Conservation (phyloP, 2,329 filamentous ascomycete species). For the Microcyclospora pomicola region DNA sequence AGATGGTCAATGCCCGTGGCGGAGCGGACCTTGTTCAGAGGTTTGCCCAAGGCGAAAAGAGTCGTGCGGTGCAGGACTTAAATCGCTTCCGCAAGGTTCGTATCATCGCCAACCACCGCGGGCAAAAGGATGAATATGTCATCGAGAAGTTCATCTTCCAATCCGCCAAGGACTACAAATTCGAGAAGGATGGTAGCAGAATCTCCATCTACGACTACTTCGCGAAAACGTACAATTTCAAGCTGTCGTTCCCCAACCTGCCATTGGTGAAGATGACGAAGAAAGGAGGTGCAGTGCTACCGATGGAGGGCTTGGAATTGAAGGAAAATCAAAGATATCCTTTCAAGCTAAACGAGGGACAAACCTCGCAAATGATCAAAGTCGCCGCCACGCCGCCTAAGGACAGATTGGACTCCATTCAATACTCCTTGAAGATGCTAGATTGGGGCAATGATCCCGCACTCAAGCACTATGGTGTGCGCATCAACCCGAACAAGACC, state of each 20-base stretch:
- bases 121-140: conserved; percentile 30
- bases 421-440: conserved; percentile 51
- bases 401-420: conserved; percentile 54
- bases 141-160: conserved; percentile 36
- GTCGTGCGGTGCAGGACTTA: conserved; percentile 20
- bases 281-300: conserved; percentile 34
- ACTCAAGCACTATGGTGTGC: conserved; percentile 58
- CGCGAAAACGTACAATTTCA: conserved; percentile 36
- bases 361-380: conserved; percentile 83
- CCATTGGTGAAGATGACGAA: conserved; percentile 47
- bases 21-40: conserved; percentile 16
- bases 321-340: conserved; percentile 43
- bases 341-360: conserved; percentile 43
- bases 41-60: conserved; percentile 9
- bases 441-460: conserved; percentile 56
- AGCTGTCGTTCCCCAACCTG: conserved; percentile 32
- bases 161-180: conserved; percentile 30
- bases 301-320: conserved; percentile 42
- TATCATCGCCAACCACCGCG: conserved; percentile 28
- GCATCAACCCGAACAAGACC: conserved; percentile 51
- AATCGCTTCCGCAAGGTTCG: conserved; percentile 29
- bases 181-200: conserved; percentile 27
- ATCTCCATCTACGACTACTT: conserved; percentile 48
- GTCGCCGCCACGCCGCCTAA: conserved; percentile 70
- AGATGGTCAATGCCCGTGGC: conserved; percentile 16